phyloP scores from a whole-genome alignment of 2,329 filamentous ascomycete genomes.

The Botryotinia globosa region DNA sequence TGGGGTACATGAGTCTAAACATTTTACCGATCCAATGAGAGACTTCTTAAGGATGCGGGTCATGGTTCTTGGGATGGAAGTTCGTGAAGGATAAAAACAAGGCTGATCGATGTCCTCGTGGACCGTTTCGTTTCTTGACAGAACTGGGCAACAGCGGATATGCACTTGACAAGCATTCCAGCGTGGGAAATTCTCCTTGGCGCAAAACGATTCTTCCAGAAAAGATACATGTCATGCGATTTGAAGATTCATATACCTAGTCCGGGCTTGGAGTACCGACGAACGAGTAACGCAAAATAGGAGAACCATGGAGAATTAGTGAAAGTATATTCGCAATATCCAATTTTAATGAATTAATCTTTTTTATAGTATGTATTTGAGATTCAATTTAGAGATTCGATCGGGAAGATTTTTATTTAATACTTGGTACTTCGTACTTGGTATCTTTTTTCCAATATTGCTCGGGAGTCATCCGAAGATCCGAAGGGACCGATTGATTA shows the following conservation, averaged over 20 bases:
- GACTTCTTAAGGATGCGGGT: not conserved
- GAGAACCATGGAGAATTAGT: not conserved
- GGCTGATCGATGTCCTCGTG: not conserved
- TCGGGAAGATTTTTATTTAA: no score
- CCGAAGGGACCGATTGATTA: not conserved
- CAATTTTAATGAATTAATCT: not conserved
- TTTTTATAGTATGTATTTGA: not conserved
- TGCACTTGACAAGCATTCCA: not conserved
- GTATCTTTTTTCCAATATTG: not conserved
- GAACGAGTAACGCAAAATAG: not conserved
- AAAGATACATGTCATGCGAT: not conserved
- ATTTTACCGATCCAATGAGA: not conserved
- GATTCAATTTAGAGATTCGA: no score
- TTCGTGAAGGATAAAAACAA: not conserved
- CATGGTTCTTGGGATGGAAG: not conserved
- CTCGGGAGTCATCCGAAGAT: not conserved
- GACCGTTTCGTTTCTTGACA: not conserved
- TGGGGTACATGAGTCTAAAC: not conserved
- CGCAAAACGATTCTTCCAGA: constrained; percentile 9
- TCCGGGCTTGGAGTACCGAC: not conserved
- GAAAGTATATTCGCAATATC: not conserved
- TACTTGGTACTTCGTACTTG: not conserved
- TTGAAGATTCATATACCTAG: not conserved
- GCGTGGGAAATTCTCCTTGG: not conserved
- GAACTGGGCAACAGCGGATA: no score